A percentile compares a stretch with the other conserved stretches of the same genome.
phyloP scores from a whole-genome alignment of 495 filamentous ascomycete genomes.

The Talaromyces liani region DNA sequence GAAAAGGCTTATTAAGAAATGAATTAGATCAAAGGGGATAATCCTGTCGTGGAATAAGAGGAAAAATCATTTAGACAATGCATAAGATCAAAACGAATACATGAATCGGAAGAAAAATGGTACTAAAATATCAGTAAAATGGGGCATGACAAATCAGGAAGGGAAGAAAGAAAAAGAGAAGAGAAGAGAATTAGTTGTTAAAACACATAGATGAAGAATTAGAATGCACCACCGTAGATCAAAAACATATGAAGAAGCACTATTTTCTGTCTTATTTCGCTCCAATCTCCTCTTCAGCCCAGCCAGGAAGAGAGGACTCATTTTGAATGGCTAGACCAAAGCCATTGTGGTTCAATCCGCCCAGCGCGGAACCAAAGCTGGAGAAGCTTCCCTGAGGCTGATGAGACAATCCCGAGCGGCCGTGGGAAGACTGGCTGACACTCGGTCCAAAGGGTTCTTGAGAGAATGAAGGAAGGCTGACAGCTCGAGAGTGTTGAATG shows the following conservation, averaged over 20 bases:
- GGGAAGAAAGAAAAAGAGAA: conserved; percentile 20
- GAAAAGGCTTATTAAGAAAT: conserved; percentile 10
- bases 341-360: conserved; percentile 48
- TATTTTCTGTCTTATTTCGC: conserved; percentile 36
- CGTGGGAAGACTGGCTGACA: conserved; percentile 31
- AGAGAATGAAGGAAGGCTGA: conserved; percentile 71
- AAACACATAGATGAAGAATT: conserved; percentile 13
- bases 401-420: conserved; percentile 40
- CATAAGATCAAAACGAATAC: conserved; percentile 17
- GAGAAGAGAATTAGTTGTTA: conserved; percentile 22
- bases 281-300: conserved; percentile 57
- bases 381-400: conserved; percentile 51
- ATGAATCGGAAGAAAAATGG: conserved; percentile 16
- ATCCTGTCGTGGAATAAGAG: background rate
- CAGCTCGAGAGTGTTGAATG: conserved; percentile 72
- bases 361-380: conserved; percentile 48
- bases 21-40: conserved; percentile 6
- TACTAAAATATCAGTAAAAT: conserved; percentile 12
- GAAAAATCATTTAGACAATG: conserved; percentile 7
- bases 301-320: conserved; percentile 57
- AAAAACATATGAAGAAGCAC: conserved; percentile 8
- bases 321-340: conserved; percentile 58
- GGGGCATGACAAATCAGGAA: conserved; percentile 14
- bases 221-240: background rate
- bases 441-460: conserved; percentile 50